Conservation (phyloP, 192 early-diverging fungal genomes). For the Coemansia sp. region DNA sequence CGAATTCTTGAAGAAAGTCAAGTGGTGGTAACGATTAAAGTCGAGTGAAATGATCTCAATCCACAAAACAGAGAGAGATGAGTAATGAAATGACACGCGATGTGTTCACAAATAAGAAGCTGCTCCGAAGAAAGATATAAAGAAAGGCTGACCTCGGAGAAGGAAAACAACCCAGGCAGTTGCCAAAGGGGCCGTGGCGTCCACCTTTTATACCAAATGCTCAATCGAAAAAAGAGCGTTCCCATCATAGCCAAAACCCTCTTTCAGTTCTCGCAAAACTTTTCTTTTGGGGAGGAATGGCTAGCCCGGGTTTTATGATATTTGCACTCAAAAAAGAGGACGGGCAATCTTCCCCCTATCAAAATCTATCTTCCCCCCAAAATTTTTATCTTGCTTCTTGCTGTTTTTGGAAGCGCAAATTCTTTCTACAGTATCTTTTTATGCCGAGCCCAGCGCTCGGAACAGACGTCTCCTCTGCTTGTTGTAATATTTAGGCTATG, state of each 20-base stretch:
- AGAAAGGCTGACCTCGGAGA: constrained; percentile 57
- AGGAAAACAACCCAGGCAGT: constrained; percentile 45
- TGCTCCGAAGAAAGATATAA: constrained; percentile 52
- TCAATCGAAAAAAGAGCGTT: neutral
- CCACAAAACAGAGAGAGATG: constrained; percentile 10
- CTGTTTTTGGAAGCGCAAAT: neutral
- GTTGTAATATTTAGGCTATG: too few relatives aligned
- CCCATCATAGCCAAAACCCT: neutral
- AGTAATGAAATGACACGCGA: constrained; percentile 22
- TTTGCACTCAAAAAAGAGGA: neutral
- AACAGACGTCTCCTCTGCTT: too few relatives aligned
- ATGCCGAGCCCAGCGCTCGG: too few relatives aligned
- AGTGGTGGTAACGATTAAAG: too few relatives aligned
- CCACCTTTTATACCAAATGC: constrained; percentile 40
- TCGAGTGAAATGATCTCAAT: constrained; percentile 4
- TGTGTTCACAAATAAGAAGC: constrained; percentile 20
- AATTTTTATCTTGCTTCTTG: neutral
- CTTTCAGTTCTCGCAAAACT: neutral
- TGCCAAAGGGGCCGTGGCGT: constrained; percentile 7
- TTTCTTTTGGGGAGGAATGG: neutral
- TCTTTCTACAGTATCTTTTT: neutral
- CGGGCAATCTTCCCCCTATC: neutral
- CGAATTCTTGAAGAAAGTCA: too few relatives aligned
- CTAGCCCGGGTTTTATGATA: too few relatives aligned
- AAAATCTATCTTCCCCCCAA: neutral